Conservation (phyloP, 768 basidiomycete species). For the Erythrobasidium yunnanense region DNA sequence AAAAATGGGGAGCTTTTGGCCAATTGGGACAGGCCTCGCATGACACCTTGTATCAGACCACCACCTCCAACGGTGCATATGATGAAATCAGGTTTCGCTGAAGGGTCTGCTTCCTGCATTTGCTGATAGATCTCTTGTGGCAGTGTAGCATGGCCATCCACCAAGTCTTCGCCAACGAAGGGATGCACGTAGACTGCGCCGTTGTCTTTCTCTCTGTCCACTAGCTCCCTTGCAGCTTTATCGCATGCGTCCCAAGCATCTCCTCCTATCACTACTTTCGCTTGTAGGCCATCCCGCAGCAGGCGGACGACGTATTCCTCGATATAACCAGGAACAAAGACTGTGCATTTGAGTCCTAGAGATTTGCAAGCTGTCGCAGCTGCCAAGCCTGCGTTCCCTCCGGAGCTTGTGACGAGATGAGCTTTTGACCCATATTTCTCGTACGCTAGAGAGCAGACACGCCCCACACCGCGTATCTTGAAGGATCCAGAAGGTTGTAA, state of each 20-base stretch:
- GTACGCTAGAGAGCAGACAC: neutral
- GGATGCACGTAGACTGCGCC: constrained; percentile 14
- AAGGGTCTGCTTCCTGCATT: neutral
- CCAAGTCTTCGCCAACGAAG: constrained; percentile 12
- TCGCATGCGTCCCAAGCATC: constrained; percentile 13
- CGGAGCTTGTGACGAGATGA: constrained; percentile 6
- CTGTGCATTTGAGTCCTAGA: constrained; percentile 12
- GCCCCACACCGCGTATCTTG: constrained; percentile 14
- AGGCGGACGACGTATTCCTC: constrained; percentile 8
- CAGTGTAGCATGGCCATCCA: neutral
- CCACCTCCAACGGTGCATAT: constrained; percentile 13
- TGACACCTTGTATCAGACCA: constrained; percentile 11
- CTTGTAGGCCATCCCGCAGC: neutral
- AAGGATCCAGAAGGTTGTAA: constrained; percentile 12
- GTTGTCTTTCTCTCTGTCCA: neutral
- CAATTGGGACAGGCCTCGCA: neutral
- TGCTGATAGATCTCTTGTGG: constrained; percentile 12
- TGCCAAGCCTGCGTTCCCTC: constrained; percentile 17
- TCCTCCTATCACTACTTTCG: constrained; percentile 9
- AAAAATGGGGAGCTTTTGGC: neutral
- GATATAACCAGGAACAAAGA: neutral
- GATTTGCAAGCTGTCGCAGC: constrained; percentile 17
- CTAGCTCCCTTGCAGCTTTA: neutral
- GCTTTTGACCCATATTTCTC: neutral
- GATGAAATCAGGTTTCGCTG: constrained; percentile 1